Evolutionary conservation across 1,139 yeast genomes (phyloP).

Genomic region (Suhomyces choctaworum): DNA sequence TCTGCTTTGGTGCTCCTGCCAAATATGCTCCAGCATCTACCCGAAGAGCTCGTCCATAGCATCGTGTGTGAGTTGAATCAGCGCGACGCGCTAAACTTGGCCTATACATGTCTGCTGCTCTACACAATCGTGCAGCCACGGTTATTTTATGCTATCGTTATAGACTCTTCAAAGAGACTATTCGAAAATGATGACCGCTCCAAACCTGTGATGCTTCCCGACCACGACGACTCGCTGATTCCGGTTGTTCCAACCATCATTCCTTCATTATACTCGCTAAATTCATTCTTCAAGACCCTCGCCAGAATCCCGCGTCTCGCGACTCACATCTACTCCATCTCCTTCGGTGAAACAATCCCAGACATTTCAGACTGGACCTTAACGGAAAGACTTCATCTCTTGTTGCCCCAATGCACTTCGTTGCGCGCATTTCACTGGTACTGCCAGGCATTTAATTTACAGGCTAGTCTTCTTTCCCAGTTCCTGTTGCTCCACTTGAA

Average conservation of each 20-base stretch:
- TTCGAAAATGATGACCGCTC: constrained; percentile 5
- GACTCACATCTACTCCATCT: constrained; percentile 8
- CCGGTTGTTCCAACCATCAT: constrained; percentile 13
- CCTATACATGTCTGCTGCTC: constrained; percentile 13
- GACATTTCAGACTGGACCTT: constrained; percentile 15
- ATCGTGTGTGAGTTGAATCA: constrained; percentile 16
- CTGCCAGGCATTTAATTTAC: constrained; percentile 14
- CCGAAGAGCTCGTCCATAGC: constrained; percentile 14
- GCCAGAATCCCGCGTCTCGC: constrained; percentile 5
- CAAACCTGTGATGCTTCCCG: constrained; percentile 3
- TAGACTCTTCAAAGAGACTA: constrained; percentile 16
- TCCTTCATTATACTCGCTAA: constrained; percentile 16
- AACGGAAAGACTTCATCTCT: constrained; percentile 6
- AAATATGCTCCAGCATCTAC: constrained; percentile 12
- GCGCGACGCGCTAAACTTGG: constrained; percentile 15
- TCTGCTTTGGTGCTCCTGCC: neutral
- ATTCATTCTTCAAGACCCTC: constrained; percentile 15
- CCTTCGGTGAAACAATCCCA: constrained; percentile 15
- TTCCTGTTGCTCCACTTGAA: constrained; percentile 10
- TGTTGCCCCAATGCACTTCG: constrained; percentile 12
- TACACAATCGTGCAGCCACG: constrained; percentile 13
- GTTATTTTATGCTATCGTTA: constrained; percentile 13
- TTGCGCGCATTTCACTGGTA: constrained; percentile 18
- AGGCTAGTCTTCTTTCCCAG: constrained; percentile 6
- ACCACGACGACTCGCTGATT: neutral